A percentile compares a stretch with the other conserved stretches of the same genome.
Evolutionary conservation across 495 filamentous ascomycete species (phyloP).

Genomic region (Sporormia fimetaria): DNA sequence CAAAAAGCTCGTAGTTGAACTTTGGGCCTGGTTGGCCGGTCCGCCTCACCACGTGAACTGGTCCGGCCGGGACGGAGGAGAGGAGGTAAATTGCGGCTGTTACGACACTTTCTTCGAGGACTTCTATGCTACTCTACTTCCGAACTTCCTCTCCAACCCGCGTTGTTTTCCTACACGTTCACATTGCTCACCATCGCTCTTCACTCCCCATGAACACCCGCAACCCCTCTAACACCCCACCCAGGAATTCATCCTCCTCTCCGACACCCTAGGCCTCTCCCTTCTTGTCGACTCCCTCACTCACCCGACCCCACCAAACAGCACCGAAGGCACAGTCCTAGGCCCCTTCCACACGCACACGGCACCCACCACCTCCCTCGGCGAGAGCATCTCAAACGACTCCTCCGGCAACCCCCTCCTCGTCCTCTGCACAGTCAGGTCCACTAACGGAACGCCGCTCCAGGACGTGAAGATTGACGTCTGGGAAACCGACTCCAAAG

Average conservation of each 20-base stretch:
- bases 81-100: too few species aligned
- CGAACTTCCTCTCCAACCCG: too few species aligned
- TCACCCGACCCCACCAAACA: slow-evolving; percentile 66
- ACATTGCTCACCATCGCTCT: too few species aligned
- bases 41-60: too few species aligned
- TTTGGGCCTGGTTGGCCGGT: too few species aligned
- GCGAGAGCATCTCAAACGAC: slow-evolving; percentile 61
- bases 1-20: too few species aligned
- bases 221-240: too few species aligned
- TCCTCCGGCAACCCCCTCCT: slow-evolving; percentile 60
- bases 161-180: too few species aligned
- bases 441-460: slow-evolving; percentile 57
- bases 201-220: too few species aligned
- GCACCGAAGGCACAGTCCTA: slow-evolving; percentile 80
- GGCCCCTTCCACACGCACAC: slow-evolving; percentile 93
- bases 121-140: too few species aligned
- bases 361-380: slow-evolving; percentile 58
- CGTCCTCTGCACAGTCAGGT: slow-evolving; percentile 62
- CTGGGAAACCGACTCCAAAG: slow-evolving; percentile 84
- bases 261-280: slow-evolving; percentile 80
- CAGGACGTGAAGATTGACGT: slow-evolving; percentile 69
- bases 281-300: slow-evolving; percentile 84
- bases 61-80: too few species aligned
- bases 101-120: too few species aligned
- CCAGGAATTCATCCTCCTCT: slow-evolving; percentile 93